These are phyloP conservation scores for Xylaria sp. DNA, from an alignment of 2,329 filamentous ascomycete genomes.

Conservation along the genomic window DNA sequence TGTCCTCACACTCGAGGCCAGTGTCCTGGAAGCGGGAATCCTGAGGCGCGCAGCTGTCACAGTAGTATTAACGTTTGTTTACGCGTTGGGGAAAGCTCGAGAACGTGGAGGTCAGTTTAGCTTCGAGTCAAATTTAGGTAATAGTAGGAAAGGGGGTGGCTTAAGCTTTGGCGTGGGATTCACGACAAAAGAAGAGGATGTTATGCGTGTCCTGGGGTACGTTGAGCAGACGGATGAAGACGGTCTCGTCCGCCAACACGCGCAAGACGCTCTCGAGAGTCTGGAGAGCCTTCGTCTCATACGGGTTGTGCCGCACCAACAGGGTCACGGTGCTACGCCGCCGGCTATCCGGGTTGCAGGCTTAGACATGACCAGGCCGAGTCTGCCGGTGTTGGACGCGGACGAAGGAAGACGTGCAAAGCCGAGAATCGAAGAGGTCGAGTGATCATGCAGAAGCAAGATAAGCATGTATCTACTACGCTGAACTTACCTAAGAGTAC, in stretches of 20 bases:
- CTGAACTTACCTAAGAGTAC: neutral
- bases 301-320: constrained; percentile 55
- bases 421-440: constrained; percentile 50
- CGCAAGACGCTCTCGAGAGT: constrained; percentile 72
- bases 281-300: constrained; percentile 70
- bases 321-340: constrained; percentile 31
- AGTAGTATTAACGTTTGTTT: constrained; percentile 69
- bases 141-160: constrained; percentile 56
- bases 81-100: constrained; percentile 65
- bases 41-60: constrained; percentile 73
- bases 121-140: neutral
- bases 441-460: constrained; percentile 35
- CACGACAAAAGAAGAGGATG: constrained; percentile 63
- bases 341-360: constrained; percentile 52
- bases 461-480: neutral
- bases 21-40: constrained; percentile 69
- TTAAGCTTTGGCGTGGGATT: constrained; percentile 63
- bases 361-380: constrained; percentile 49
- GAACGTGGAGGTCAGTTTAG: constrained; percentile 32
- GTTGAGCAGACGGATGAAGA: constrained; percentile 74
- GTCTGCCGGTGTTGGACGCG: constrained; percentile 38
- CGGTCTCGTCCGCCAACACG: constrained; percentile 74
- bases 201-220: constrained; percentile 71
- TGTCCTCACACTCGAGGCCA: constrained; percentile 70
- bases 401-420: constrained; percentile 28